Base-by-base conservation (phyloP, 805 yeast species). In the Wickerhamomyces tratensis region DNA sequence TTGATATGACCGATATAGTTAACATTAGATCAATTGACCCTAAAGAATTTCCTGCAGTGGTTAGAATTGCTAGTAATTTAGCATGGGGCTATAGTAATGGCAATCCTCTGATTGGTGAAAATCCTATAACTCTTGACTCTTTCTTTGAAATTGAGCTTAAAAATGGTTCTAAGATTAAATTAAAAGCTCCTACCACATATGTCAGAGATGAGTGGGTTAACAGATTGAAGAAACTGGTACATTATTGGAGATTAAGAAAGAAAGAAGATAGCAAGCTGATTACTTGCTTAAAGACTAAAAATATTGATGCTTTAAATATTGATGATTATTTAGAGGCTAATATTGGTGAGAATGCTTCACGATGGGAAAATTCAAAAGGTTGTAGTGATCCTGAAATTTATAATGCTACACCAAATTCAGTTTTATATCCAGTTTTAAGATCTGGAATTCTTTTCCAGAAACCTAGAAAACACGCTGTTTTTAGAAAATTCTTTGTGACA, bases 391-490 rank as follows among this genome's bases (percentile, higher is more conserved):
- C 82, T 0, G 46, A 47, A 9, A 57, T 77, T 4, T 76, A 75
- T 54, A 75, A 77, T 47, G 71, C 79, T 20, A 76, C 81, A 10
- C 65, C 79, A 5, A 57, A 77, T 40, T 69, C 91, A 0, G 67
- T 82, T 61, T 70, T 78, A 26, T 73, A 78, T 13, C 70, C 81
- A 10, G 61, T 89, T 4, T 62, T 82, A 25, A 69, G 69, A 62
- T 72, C 77, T 45, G 96, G 96, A 0, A 59, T 67, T 31, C 57
- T 91, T 26, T 88, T 74, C 54, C 77, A 77, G 49, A 89, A 88
- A 52, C 69, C 76, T 4, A 76, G 74, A 44, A 85, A 79, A 54
- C 88, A 82, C 54, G 61, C 86, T 1, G 68, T 75, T 33, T 91
- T 89, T 61, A 63, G 61, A 38, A 75, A 74, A 45, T 76, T 63